These are phyloP conservation scores for Thelephora aurantiotincta DNA, from an alignment of 768 basidiomycete genomes.

Conservation along the genomic window DNA sequence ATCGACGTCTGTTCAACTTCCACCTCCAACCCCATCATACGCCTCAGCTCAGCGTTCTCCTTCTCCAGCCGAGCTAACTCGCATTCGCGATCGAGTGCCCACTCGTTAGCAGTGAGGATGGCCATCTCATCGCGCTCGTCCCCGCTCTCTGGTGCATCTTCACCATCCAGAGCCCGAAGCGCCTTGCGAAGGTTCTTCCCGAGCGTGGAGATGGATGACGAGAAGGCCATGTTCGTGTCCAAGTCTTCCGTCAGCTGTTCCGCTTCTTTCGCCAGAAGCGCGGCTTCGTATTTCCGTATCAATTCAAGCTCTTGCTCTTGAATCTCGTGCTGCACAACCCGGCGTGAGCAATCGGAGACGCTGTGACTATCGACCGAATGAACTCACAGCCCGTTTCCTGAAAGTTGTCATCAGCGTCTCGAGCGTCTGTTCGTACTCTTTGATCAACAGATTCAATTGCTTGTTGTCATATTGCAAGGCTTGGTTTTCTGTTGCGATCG, in stretches of 20 bases:
- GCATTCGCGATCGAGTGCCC: conserved; percentile 79
- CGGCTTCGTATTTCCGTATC: conserved; percentile 81
- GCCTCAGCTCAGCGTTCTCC: conserved; percentile 75
- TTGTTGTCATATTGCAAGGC: conserved; percentile 87
- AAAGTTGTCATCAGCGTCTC: conserved; percentile 92
- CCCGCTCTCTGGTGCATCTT: conserved; percentile 23
- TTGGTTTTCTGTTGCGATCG: conserved; percentile 74
- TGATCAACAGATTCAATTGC: conserved; percentile 78
- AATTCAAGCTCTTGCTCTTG: conserved; percentile 86
- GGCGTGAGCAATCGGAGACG: neutral
- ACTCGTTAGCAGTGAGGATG: conserved; percentile 35
- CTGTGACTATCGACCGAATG: neutral
- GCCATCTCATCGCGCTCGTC: conserved; percentile 1
- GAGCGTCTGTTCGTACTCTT: conserved; percentile 93
- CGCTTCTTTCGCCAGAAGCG: conserved; percentile 65
- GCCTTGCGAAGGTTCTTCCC: conserved; percentile 57
- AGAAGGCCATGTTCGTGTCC: conserved; percentile 46
- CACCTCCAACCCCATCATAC: conserved; percentile 34
- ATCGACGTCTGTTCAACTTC: neutral
- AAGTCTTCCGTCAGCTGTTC: conserved; percentile 46
- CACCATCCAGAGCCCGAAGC: conserved; percentile 56
- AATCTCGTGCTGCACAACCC: conserved; percentile 59
- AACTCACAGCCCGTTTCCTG: conserved; percentile 76
- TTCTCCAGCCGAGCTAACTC: conserved; percentile 78
- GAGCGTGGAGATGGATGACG: conserved; percentile 53